A percentile compares a stretch with the other conserved stretches of the same genome.
phyloP scores from a whole-genome alignment of 495 filamentous ascomycete species.

The Talaromyces borbonicus region DNA sequence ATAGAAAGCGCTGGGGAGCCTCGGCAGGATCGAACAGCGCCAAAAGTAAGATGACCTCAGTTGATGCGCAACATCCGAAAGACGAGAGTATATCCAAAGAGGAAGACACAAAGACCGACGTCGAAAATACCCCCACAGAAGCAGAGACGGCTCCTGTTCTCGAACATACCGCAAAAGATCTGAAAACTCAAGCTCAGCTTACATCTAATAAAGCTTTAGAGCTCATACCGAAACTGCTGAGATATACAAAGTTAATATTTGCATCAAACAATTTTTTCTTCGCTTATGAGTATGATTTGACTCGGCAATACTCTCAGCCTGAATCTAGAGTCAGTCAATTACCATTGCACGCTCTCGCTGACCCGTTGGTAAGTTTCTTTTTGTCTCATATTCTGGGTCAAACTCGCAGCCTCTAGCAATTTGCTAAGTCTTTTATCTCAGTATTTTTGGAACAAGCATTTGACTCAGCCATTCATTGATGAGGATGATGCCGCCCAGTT shows the following conservation, averaged over 20 bases:
- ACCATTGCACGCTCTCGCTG: constrained; percentile 62
- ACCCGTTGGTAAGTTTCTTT: constrained; percentile 48
- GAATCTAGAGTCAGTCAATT: constrained; percentile 28
- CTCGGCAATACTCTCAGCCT: constrained; percentile 48
- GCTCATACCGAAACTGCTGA: constrained; percentile 76
- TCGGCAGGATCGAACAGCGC: constrained; percentile 19
- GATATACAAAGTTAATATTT: constrained; percentile 72
- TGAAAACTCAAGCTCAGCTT: constrained; percentile 21
- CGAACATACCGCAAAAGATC: constrained; percentile 19
- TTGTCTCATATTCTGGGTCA: neutral
- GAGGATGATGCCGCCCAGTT: constrained; percentile 46
- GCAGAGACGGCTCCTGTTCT: constrained; percentile 9
- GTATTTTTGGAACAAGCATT: constrained; percentile 86
- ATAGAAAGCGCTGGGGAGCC: constrained; percentile 62
- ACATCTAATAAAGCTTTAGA: constrained; percentile 20
- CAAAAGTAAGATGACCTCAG: neutral
- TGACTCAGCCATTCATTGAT: constrained; percentile 65
- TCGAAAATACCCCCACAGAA: neutral
- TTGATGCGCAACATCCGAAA: neutral
- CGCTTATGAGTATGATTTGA: constrained; percentile 86
- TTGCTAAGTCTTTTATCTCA: constrained; percentile 21
- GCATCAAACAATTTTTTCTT: constrained; percentile 81
- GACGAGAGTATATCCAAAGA: neutral
- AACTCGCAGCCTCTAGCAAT: too few relatives aligned
- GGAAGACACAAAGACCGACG: neutral